phyloP scores from a whole-genome alignment of 2,329 filamentous ascomycete species.

The Claviceps digitariae region DNA sequence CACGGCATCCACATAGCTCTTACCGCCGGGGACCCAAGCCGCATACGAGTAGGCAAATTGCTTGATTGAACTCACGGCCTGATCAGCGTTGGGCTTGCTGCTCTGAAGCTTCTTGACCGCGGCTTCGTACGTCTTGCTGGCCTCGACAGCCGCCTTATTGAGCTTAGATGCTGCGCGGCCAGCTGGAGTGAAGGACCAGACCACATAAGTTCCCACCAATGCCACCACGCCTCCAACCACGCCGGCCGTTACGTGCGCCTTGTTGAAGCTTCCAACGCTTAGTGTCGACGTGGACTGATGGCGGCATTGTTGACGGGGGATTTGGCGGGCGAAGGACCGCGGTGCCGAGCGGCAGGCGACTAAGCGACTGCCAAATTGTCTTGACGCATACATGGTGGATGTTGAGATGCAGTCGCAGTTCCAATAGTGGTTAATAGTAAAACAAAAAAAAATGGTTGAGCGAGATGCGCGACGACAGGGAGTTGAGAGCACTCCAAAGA shows the following conservation, averaged over 20 bases:
- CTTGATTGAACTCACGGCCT: conserved; percentile 53
- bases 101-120: conserved; percentile 47
- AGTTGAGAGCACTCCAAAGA: background rate
- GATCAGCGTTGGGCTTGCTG: conserved; percentile 49
- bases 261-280: conserved; percentile 8
- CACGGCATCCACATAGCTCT: conserved; percentile 50
- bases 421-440: no score
- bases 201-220: conserved; percentile 27
- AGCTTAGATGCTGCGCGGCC: conserved; percentile 27
- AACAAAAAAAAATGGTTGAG: background rate
- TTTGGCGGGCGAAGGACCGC: conserved; percentile 12
- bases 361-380: conserved; percentile 14
- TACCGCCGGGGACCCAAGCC: conserved; percentile 57
- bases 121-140: conserved; percentile 45
- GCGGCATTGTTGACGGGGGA: conserved; percentile 17
- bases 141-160: conserved; percentile 37
- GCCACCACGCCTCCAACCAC: conserved; percentile 30
- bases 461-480: background rate
- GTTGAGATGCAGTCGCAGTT: background rate
- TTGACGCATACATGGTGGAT: conserved; percentile 18
- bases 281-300: conserved; percentile 28
- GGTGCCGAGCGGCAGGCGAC: conserved; percentile 13
- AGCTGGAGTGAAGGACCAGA: conserved; percentile 30
- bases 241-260: conserved; percentile 26
- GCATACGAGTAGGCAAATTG: conserved; percentile 56